phyloP scores from a whole-genome alignment of 2,329 filamentous ascomycete genomes.

The Penicillium vulpinum region DNA sequence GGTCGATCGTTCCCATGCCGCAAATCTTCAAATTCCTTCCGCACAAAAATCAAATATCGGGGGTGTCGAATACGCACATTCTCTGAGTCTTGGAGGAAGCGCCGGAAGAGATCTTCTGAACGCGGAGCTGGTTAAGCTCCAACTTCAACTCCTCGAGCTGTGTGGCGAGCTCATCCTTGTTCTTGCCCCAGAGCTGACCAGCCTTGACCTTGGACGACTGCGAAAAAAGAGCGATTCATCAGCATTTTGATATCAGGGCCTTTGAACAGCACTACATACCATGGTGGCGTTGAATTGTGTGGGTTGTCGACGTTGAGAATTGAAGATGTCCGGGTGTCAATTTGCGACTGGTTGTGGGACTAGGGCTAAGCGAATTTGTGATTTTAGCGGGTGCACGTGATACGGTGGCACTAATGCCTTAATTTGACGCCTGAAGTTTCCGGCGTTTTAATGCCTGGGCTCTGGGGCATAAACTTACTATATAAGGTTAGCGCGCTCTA shows the following conservation, averaged over 20 bases:
- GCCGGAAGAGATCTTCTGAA: slow-evolving; percentile 94
- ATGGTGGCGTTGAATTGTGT: slow-evolving; percentile 46
- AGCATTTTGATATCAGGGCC: slow-evolving; percentile 18
- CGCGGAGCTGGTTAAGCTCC: slow-evolving; percentile 93
- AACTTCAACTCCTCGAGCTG: slow-evolving; percentile 93
- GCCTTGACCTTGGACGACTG: slow-evolving; percentile 84
- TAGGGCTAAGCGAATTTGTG: slow-evolving; percentile 45
- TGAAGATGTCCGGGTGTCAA: slow-evolving; percentile 43
- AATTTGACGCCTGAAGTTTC: neutral
- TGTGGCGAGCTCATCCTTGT: slow-evolving; percentile 96
- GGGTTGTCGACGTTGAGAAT: slow-evolving; percentile 48
- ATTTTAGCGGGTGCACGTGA: slow-evolving; percentile 34
- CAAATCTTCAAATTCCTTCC: slow-evolving; percentile 15
- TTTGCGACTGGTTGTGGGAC: slow-evolving; percentile 47
- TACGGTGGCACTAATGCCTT: slow-evolving; percentile 9
- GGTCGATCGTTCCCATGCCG: slow-evolving; percentile 9
- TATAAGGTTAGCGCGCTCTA: slow-evolving; percentile 1
- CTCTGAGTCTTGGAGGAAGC: slow-evolving; percentile 94
- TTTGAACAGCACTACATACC: slow-evolving; percentile 37
- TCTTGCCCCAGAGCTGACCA: slow-evolving; percentile 96
- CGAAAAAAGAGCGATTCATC: slow-evolving; percentile 24
- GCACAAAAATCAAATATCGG: slow-evolving; percentile 16
- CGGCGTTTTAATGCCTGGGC: neutral
- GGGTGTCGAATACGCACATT: slow-evolving; percentile 68
- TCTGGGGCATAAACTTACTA: neutral